Evolutionary conservation across 768 basidiomycete species (phyloP).

Genomic region (Lactarius tabidus): DNA sequence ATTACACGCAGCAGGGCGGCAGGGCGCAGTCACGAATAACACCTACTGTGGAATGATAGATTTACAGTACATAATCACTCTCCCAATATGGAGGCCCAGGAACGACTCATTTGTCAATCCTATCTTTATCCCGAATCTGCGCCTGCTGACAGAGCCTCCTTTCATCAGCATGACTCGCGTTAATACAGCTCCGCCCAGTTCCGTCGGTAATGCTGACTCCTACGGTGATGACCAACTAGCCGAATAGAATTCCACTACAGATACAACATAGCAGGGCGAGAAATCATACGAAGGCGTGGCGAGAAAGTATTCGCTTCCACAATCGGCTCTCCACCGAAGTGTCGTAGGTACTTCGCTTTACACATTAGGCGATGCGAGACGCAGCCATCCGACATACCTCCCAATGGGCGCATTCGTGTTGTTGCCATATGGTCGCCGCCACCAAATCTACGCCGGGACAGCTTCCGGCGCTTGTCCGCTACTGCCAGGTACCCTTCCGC

Average conservation of each 20-base stretch:
- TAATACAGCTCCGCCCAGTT: background rate
- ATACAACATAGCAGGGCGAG: background rate
- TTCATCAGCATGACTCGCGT: background rate
- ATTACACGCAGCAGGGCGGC: background rate
- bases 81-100: background rate
- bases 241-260: conserved; percentile 6
- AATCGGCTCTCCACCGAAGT: conserved; percentile 18
- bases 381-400: background rate
- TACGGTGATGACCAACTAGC: background rate
- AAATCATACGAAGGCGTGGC: background rate
- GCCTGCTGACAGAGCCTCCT: conserved; percentile 7
- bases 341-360: conserved; percentile 1
- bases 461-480: conserved; percentile 13
- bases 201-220: background rate
- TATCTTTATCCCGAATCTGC: conserved; percentile 2
- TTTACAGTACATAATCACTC: background rate
- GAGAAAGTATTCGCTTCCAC: conserved; percentile 2
- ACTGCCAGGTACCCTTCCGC: conserved; percentile 15
- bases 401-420: background rate
- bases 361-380: background rate
- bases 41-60: too few relatives aligned
- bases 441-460: background rate
- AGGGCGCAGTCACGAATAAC: too few relatives aligned
- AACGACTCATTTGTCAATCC: background rate
- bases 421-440: background rate